Conservation (phyloP, 106 monocot genomes). For the Xerophyta viscosa region DNA sequence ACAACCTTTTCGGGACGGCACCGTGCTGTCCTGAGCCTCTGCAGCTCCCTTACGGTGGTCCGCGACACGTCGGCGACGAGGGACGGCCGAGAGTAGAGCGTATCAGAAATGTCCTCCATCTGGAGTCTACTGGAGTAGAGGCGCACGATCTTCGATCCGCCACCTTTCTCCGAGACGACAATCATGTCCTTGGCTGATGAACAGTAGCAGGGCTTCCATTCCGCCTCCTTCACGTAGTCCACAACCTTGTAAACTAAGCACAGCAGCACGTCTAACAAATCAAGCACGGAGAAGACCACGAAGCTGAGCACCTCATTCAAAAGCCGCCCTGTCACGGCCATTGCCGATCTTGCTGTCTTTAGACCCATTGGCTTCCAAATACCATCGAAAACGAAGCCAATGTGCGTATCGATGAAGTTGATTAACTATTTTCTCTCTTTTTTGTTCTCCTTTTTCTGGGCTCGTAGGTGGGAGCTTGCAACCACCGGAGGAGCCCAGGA, state of each 20-base stretch:
- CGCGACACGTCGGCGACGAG: slow-evolving; percentile 36
- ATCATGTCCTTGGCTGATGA: slow-evolving; percentile 47
- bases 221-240: slow-evolving; percentile 63
- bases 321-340: slow-evolving; percentile 23
- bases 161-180: slow-evolving; percentile 49
- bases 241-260: slow-evolving; percentile 71
- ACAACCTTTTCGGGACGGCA: neutral
- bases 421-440: no score
- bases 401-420: neutral
- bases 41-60: slow-evolving; percentile 38
- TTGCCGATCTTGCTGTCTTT: slow-evolving; percentile 2
- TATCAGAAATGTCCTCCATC: slow-evolving; percentile 87
- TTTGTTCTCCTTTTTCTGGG: neutral
- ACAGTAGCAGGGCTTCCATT: slow-evolving; percentile 86
- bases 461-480: slow-evolving; percentile 2
- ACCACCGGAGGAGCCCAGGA: neutral
- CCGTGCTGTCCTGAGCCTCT: slow-evolving; percentile 26
- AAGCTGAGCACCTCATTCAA: slow-evolving; percentile 64
- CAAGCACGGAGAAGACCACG: slow-evolving; percentile 56
- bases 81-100: slow-evolving; percentile 65
- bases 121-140: slow-evolving; percentile 52
- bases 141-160: slow-evolving; percentile 48
- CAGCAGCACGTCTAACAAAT: slow-evolving; percentile 70
- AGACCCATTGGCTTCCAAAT: neutral
- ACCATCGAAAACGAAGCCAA: no score